phyloP scores from a whole-genome alignment of 2,329 filamentous ascomycete genomes.

The Sordariomycetes sp. region DNA sequence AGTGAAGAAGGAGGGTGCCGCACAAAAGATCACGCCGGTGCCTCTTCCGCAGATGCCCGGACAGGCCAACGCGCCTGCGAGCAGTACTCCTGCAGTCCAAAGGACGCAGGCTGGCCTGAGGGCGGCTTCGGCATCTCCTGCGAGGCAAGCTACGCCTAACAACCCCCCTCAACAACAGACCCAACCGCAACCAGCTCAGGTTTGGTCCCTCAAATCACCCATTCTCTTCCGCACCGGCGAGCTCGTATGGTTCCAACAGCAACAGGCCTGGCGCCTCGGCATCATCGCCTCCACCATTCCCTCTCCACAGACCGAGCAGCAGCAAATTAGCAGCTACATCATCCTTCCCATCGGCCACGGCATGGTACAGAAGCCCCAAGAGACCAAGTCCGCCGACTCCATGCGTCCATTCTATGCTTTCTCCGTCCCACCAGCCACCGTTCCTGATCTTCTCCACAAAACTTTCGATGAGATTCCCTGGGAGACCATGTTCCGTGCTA shows the following conservation, averaged over 20 bases:
- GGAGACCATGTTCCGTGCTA: conserved; percentile 24
- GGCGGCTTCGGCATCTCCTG: background rate
- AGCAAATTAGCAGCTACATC: too few relatives aligned
- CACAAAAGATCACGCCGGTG: conserved; percentile 24
- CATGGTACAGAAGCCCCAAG: conserved; percentile 24
- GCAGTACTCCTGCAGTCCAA: background rate
- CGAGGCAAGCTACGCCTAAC: background rate
- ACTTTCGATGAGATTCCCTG: conserved; percentile 32
- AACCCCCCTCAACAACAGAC: conserved; percentile 11
- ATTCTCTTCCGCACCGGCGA: conserved; percentile 38
- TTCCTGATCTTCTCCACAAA: conserved; percentile 27
- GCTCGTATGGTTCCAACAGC: conserved; percentile 40
- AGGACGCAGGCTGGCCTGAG: too few relatives aligned
- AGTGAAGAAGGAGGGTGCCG: conserved; percentile 10
- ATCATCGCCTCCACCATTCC: conserved; percentile 29
- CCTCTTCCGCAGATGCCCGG: conserved; percentile 11
- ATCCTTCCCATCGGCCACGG: conserved; percentile 32
- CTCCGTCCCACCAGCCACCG: conserved; percentile 33
- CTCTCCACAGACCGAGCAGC: conserved; percentile 16
- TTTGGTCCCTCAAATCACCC: conserved; percentile 22
- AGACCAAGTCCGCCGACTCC: conserved; percentile 28
- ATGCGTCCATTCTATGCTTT: conserved; percentile 43
- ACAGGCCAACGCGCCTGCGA: background rate
- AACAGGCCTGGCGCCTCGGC: conserved; percentile 37
- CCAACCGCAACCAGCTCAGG: conserved; percentile 7